Percentiles rank a stretch among this genome's conserved stretches.
Conservation (phyloP, 1,284 basidiomycete species). For the Coniophora puteana region DNA sequence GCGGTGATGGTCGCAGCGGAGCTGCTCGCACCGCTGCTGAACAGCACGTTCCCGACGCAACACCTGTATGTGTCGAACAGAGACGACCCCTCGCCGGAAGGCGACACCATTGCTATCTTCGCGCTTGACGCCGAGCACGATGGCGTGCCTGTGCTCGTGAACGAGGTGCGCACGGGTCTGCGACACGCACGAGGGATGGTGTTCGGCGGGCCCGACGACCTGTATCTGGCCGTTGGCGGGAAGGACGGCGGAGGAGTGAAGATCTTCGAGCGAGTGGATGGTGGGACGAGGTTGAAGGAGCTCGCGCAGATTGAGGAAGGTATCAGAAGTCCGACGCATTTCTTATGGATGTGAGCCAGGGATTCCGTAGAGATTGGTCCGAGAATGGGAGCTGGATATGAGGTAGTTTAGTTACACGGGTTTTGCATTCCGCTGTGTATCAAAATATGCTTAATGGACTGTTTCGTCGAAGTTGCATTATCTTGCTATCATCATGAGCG, state of each 20-base stretch:
- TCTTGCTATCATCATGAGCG: too few species aligned
- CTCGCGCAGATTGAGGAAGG: constrained; percentile 35
- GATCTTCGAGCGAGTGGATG: constrained; percentile 47
- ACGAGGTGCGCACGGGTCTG: constrained; percentile 47
- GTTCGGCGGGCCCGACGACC: constrained; percentile 47
- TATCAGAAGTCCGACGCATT: constrained; percentile 35
- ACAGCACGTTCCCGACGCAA: constrained; percentile 37
- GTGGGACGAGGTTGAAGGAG: constrained; percentile 41
- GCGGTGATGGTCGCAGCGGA: constrained; percentile 50
- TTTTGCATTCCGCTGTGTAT: too few species aligned
- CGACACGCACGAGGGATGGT: constrained; percentile 48
- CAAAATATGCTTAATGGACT: too few species aligned
- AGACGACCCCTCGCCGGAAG: constrained; percentile 55
- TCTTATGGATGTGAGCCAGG: constrained; percentile 45
- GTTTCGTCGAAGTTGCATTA: too few species aligned
- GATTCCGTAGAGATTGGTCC: too few species aligned
- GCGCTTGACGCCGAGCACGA: constrained; percentile 34
- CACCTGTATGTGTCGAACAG: constrained; percentile 63
- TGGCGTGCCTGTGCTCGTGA: constrained; percentile 35
- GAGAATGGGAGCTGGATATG: too few species aligned
- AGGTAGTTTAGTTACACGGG: too few species aligned
- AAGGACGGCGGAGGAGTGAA: constrained; percentile 45
- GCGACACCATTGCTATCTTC: constrained; percentile 63
- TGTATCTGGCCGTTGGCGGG: constrained; percentile 48
- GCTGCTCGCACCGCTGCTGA: constrained; percentile 47